A percentile compares a stretch with the other conserved stretches of the same genome.
Evolutionary conservation across 2,329 filamentous ascomycete species (phyloP).

Genomic region (Scopulariopsis brevicaulis): DNA sequence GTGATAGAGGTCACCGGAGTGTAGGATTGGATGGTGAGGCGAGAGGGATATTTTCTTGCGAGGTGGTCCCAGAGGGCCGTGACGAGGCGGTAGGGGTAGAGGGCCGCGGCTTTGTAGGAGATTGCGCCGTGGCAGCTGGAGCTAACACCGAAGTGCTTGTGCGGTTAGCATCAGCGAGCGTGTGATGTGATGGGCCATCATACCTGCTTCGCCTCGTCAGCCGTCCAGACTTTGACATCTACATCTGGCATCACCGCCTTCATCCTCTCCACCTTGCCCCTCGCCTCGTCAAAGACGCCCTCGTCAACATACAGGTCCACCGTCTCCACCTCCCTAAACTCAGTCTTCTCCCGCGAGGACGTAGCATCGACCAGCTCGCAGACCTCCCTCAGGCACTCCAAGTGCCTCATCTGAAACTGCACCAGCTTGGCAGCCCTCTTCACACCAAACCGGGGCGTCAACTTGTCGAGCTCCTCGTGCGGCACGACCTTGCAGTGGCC

Average conservation of each 20-base stretch:
- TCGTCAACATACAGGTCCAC: slow-evolving; percentile 31
- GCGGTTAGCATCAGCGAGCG: neutral
- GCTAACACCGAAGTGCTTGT: slow-evolving; percentile 22
- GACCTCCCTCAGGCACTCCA: slow-evolving; percentile 24
- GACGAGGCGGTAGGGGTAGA: slow-evolving; percentile 40
- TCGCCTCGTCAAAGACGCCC: slow-evolving; percentile 19
- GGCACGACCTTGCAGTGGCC: slow-evolving; percentile 18
- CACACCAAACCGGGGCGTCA: slow-evolving; percentile 17
- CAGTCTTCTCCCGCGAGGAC: slow-evolving; percentile 13
- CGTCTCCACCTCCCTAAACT: slow-evolving; percentile 32
- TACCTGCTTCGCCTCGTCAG: slow-evolving; percentile 18
- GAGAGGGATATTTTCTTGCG: slow-evolving; percentile 17
- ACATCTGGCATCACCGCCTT: slow-evolving; percentile 26
- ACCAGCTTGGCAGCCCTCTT: slow-evolving; percentile 26
- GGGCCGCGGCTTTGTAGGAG: slow-evolving; percentile 31
- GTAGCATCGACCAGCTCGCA: slow-evolving; percentile 12
- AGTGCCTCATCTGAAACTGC: slow-evolving; percentile 30
- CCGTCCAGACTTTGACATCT: slow-evolving; percentile 20
- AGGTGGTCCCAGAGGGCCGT: slow-evolving; percentile 31
- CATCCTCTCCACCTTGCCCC: slow-evolving; percentile 19
- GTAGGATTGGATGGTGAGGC: slow-evolving; percentile 24
- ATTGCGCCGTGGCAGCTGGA: slow-evolving; percentile 26
- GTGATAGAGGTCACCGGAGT: slow-evolving; percentile 20
- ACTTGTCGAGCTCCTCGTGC: slow-evolving; percentile 25
- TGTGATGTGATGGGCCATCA: neutral